Evolutionary conservation across 495 filamentous ascomycete genomes (phyloP), one percentile per base, ranked within the genome.

Genomic region (Aspergillus haitiensis): DNA sequence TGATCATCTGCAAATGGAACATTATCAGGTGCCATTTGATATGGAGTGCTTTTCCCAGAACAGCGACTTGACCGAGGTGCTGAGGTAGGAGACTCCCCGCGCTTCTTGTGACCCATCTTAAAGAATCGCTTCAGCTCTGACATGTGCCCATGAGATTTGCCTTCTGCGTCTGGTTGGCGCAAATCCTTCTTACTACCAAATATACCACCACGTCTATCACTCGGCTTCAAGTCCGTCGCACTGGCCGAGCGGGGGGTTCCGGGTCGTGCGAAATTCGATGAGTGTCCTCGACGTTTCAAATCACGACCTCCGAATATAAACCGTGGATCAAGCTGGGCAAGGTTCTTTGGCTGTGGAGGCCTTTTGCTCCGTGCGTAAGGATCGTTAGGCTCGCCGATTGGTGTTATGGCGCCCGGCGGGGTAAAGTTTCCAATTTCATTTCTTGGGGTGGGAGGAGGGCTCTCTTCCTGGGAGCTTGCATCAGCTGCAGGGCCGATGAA

Each of bases 1-100:
- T 97, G 92, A 67, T 97, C 93, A 71, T 98, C 92, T 13, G 88
- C 90, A 70, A 98, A 99, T 4, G 94, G 95, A 37, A 96, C 85
- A 69, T 82, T 89, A 18, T 86, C 70, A 7, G 74, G 67, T 18
- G 81, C 80, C 67, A 81, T 80, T 58, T 81, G 79, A 51, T 77
- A 73, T 31, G 88, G 87, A 16, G 84, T 87, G 62, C 74, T 82
- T 40, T 80, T 78, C 46, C 81, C 82, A 39, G 73, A 70, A 1
- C 81, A 84, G 11, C 75, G 72, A 47, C 70, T 77, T 12, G 74
- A 74, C 52, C 68, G 78, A 13, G 70, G 58, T n/a, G 66, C 60
- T 7, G 72, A 72, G 5, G 78, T 76, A 15, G 85, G 87, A 36
- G 87, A 91, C 46, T 84, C 80, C 13, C 79, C 67, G 39, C 87